Conservation (phyloP, 1,284 basidiomycete genomes). For the Malassezia arunalokei region DNA sequence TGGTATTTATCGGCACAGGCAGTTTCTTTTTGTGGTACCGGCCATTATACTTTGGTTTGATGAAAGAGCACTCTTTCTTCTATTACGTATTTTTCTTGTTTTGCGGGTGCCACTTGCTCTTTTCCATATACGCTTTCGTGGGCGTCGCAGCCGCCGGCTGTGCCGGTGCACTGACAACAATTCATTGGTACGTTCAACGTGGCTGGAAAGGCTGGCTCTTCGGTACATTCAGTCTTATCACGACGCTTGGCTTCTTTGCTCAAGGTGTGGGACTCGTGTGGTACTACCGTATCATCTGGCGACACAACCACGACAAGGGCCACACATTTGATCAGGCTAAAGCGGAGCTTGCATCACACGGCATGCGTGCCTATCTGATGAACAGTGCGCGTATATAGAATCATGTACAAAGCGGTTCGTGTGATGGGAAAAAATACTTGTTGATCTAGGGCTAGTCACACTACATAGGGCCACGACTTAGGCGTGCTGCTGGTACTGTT, state of each 20-base stretch:
- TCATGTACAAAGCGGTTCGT: no score
- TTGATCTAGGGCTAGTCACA: no score
- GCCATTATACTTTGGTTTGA: slow-evolving; percentile 90
- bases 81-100: slow-evolving; percentile 81
- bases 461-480: neutral
- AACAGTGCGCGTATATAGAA: slow-evolving; percentile 3
- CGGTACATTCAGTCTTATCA: slow-evolving; percentile 58
- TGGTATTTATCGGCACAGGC: slow-evolving; percentile 64
- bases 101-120: slow-evolving; percentile 79
- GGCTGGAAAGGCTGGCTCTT: slow-evolving; percentile 17
- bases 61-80: slow-evolving; percentile 59
- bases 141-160: slow-evolving; percentile 61
- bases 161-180: slow-evolving; percentile 85
- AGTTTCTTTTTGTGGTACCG: slow-evolving; percentile 73
- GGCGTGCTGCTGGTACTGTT: slow-evolving; percentile 13
- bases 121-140: slow-evolving; percentile 54
- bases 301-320: slow-evolving; percentile 58
- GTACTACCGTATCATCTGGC: slow-evolving; percentile 71
- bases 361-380: slow-evolving; percentile 68
- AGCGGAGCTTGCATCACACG: slow-evolving; percentile 68
- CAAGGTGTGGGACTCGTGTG: slow-evolving; percentile 71
- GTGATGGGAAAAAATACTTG: no score
- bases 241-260: slow-evolving; percentile 73
- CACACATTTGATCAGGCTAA: slow-evolving; percentile 57
- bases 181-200: slow-evolving; percentile 50